Evolutionary conservation across 352 stramenopile species (phyloP), one percentile per base, ranked within the genome.

Genomic region (Pseudoperonospora humuli): DNA sequence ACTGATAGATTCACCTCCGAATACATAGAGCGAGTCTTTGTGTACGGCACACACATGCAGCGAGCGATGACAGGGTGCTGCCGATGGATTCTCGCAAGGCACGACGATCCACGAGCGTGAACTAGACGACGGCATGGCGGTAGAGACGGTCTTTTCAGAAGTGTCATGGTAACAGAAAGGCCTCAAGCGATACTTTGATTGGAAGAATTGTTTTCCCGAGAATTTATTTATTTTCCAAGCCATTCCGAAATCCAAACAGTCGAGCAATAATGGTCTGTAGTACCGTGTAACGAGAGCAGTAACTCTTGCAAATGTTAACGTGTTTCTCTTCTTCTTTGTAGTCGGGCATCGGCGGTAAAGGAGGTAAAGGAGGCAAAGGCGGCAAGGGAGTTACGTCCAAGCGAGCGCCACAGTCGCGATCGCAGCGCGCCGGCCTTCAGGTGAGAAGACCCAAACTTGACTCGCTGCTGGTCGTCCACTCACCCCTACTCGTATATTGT

Each of bases 321-420:
- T 50, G n/a, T 41, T 7, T 43, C 13, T 15, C 2, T 42, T 17
- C 25, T 54, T 2, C 23, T 37, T 21, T 47, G 20, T 48, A 92
- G 80, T 90, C 77, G 50, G 70, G 69, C 31, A 75, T 90, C 38
- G 95, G 90, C 49, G 92, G 93, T 31, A 98, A 98, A 69, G 95
- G 93, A 37, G 93, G 93, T 45, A 98, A 98, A 62, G 95, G 93
- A 59, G 96, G 96, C 70, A 99, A 99, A 82, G 97, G 96, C 36
- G 96, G 96, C 61, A 99, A 99, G 69, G 96, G 93, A 42, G 95
- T 98, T 24, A 97, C 96, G 31, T 90, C 91, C 57, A 99, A 99
- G 86, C 98, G 98, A 70, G 94, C 96, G 31, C 96, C 97, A 34
- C 95, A 99, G 77, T 98, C 95, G 37, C 87, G 96, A 53, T 99